Conservation (phyloP, 1,139 yeast species). For the Nakaseomyces bracarensis region DNA sequence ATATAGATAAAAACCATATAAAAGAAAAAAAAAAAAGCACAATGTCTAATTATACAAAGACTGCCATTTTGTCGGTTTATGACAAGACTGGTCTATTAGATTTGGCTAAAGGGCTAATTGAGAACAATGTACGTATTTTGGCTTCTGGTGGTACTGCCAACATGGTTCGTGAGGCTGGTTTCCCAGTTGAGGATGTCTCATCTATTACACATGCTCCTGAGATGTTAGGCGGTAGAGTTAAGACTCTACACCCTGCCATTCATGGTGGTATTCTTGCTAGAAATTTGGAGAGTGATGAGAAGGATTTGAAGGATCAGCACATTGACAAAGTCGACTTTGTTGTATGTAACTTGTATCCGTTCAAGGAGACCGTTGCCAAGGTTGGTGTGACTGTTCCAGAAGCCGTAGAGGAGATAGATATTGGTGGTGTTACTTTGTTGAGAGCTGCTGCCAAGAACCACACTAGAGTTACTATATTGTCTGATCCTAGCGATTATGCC, state of each 20-base stretch:
- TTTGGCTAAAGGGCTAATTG: constrained; percentile 86
- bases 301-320: constrained; percentile 77
- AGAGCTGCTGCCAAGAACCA: constrained; percentile 99
- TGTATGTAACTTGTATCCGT: constrained; percentile 95
- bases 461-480: constrained; percentile 85
- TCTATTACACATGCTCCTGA: constrained; percentile 96
- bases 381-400: constrained; percentile 92
- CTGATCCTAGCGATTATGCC: constrained; percentile 91
- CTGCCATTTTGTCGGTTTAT: constrained; percentile 93
- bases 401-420: constrained; percentile 97
- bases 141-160: constrained; percentile 98
- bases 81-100: constrained; percentile 95
- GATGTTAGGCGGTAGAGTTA: constrained; percentile 97
- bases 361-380: constrained; percentile 93
- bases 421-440: constrained; percentile 94
- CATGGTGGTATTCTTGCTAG: constrained; percentile 98
- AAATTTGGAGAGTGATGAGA: constrained; percentile 80
- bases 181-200: constrained; percentile 94
- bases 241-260: constrained; percentile 96
- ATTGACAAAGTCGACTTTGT: constrained; percentile 94
- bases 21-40: not conserved
- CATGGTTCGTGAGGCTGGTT: constrained; percentile 92
- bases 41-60: constrained; percentile 45
- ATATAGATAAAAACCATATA: not conserved
- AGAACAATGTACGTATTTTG: constrained; percentile 79